Percentiles rank a stretch among this genome's conserved stretches.
Evolutionary conservation across 106 monocot genomes (phyloP).

Genomic region (Amphibolis antarctica): DNA sequence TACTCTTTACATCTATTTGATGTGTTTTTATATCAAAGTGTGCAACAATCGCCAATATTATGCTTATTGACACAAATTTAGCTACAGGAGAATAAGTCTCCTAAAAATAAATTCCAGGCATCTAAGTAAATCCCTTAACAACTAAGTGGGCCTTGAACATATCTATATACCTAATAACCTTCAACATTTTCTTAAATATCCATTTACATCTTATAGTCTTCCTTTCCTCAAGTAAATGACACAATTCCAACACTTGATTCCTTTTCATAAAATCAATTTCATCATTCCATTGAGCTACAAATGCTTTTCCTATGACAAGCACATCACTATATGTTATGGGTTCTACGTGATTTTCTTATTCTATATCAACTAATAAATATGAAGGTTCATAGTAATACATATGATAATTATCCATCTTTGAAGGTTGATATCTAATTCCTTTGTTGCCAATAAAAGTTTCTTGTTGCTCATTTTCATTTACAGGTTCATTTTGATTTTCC

Average conservation of each 20-base stretch:
- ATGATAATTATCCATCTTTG: too few relatives aligned
- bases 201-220: slow-evolving; percentile 5
- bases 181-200: slow-evolving; percentile 4
- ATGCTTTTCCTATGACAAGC: too few relatives aligned
- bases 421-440: too few relatives aligned
- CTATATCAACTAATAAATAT: too few relatives aligned
- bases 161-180: background rate
- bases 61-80: background rate
- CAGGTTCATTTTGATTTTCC: too few relatives aligned
- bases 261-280: too few relatives aligned
- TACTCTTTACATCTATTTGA: background rate
- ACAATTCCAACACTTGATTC: slow-evolving; percentile 1
- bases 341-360: too few relatives aligned
- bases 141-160: slow-evolving; percentile 1
- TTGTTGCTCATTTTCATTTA: too few relatives aligned
- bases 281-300: too few relatives aligned
- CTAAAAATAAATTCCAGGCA: background rate
- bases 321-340: too few relatives aligned
- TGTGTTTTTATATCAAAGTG: background rate
- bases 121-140: background rate
- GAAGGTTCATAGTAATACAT: too few relatives aligned
- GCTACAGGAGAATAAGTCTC: background rate
- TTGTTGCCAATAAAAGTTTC: too few relatives aligned
- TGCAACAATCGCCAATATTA: background rate
- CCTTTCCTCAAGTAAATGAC: background rate